A percentile compares a stretch with the other conserved stretches of the same genome.
phyloP scores from a whole-genome alignment of 805 yeast species.

The Metahyphopichia silvanorum region DNA sequence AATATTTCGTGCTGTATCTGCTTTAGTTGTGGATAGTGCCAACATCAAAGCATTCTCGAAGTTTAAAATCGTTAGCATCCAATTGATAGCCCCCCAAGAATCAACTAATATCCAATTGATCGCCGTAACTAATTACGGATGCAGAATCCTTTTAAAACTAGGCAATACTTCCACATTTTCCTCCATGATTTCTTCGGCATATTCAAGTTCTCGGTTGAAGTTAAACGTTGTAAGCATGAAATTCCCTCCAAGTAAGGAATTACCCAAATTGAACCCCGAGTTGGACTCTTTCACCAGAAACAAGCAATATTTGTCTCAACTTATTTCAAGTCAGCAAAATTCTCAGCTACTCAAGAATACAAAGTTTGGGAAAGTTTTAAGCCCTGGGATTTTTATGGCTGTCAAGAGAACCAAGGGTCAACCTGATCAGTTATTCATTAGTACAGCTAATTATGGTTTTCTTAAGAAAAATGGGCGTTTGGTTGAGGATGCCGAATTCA shows the following conservation, averaged over 20 bases:
- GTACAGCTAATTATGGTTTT: conserved; percentile 84
- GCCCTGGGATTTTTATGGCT: conserved; percentile 86
- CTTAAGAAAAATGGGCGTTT: conserved; percentile 68
- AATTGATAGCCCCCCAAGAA: conserved; percentile 59
- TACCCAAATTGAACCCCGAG: conserved; percentile 38
- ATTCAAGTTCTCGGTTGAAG: conserved; percentile 25
- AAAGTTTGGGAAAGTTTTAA: conserved; percentile 56
- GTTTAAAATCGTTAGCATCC: conserved; percentile 60
- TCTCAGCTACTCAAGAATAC: conserved; percentile 61
- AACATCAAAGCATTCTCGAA: conserved; percentile 46
- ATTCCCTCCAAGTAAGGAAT: conserved; percentile 60
- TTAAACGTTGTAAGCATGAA: conserved; percentile 46
- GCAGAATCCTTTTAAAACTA: conserved; percentile 61
- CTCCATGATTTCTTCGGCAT: conserved; percentile 18
- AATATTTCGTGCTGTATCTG: conserved; percentile 46
- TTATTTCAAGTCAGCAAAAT: conserved; percentile 39
- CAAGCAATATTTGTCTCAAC: conserved; percentile 37
- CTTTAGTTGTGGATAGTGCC: conserved; percentile 54
- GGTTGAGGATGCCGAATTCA: conserved; percentile 77
- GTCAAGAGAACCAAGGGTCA: conserved; percentile 47
- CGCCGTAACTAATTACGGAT: conserved; percentile 82
- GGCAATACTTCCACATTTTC: conserved; percentile 34
- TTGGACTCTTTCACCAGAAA: conserved; percentile 40
- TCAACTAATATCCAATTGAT: conserved; percentile 68
- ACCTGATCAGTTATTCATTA: conserved; percentile 54